Evolutionary conservation across 75 land plant species (phyloP).

Genomic region (Cunninghamia lanceolata): DNA sequence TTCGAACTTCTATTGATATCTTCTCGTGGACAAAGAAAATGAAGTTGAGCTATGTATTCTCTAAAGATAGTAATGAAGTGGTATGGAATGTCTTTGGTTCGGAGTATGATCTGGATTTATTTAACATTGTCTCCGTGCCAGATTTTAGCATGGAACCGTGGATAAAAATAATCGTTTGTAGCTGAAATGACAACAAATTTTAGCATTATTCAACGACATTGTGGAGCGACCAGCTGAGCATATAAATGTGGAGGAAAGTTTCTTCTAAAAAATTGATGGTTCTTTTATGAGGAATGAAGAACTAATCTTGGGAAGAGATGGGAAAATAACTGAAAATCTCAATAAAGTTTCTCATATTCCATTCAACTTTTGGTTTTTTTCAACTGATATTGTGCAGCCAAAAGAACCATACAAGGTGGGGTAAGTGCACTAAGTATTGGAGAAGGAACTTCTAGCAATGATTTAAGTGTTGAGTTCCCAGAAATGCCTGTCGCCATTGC

Average conservation of each 20-base stretch:
- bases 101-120: too few species aligned
- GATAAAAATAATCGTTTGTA: too few species aligned
- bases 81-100: too few species aligned
- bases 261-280: background rate
- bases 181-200: too few species aligned
- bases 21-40: too few species aligned
- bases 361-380: constrained; percentile 2
- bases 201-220: too few species aligned
- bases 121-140: too few species aligned
- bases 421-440: constrained; percentile 10
- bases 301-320: background rate
- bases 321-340: background rate
- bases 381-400: constrained; percentile 12
- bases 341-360: background rate
- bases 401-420: background rate
- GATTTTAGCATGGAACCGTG: too few species aligned
- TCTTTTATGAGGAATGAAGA: background rate
- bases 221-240: background rate
- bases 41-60: too few species aligned
- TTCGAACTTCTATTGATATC: too few species aligned
- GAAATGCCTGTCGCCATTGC: background rate
- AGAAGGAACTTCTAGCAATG: constrained; percentile 12
- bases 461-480: background rate
- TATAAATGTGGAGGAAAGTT: background rate
- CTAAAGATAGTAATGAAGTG: too few species aligned